These are phyloP conservation scores for Dothiorella sarmentorum DNA, from an alignment of 2,329 filamentous ascomycete species.

Conservation along the genomic window DNA sequence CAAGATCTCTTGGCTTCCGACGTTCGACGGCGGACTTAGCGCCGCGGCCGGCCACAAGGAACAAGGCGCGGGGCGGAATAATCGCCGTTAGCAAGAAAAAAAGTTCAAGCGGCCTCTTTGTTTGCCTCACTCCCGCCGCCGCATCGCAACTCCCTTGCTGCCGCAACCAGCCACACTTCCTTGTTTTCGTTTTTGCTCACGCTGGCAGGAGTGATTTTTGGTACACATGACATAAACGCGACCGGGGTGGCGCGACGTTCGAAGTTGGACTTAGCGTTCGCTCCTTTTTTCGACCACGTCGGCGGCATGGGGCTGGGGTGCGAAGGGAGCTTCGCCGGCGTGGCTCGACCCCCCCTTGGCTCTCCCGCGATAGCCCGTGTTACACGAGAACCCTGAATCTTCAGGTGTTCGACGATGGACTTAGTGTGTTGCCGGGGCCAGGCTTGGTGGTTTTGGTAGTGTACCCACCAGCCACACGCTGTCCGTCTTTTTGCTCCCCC, in stretches of 20 bases:
- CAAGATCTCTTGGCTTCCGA: conserved; percentile 3
- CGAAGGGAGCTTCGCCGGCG: not conserved
- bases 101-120: too few species aligned
- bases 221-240: not conserved
- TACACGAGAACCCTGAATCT: not conserved
- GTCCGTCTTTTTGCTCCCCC: not conserved
- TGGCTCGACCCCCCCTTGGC: not conserved
- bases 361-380: not conserved
- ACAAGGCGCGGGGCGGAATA: not conserved
- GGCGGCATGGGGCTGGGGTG: not conserved
- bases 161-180: not conserved
- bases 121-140: too few species aligned
- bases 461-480: not conserved
- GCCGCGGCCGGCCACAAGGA: not conserved
- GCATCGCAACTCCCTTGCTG: not conserved
- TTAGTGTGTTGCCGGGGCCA: not conserved
- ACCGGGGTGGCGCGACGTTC: conserved; percentile 13
- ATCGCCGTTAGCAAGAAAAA: not conserved
- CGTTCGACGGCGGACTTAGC: conserved; percentile 2
- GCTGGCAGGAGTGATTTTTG: too few species aligned
- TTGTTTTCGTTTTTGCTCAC: not conserved
- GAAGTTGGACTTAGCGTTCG: conserved; percentile 7
- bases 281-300: not conserved
- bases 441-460: too few species aligned
- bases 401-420: not conserved